Conservation (phyloP, 1,284 basidiomycete genomes). For the Golubevia pallescens region DNA sequence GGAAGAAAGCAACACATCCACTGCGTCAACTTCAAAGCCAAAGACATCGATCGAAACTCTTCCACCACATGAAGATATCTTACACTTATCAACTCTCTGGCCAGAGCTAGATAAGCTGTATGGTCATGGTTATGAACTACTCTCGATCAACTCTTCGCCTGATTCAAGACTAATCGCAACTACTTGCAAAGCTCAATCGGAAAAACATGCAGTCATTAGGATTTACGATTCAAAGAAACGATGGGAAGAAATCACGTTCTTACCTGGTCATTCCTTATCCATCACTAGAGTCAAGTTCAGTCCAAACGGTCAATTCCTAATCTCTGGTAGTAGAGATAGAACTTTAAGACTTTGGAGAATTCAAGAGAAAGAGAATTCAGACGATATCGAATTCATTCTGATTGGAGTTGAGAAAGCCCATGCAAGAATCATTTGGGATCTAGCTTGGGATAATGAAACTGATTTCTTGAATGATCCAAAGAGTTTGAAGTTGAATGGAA, state of each 20-base stretch:
- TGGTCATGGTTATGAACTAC: conserved; percentile 55
- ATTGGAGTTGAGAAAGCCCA: conserved; percentile 28
- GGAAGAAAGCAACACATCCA: neutral
- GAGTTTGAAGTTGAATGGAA: no score
- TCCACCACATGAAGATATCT: conserved; percentile 49
- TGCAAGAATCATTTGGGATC: conserved; percentile 54
- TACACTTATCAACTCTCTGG: conserved; percentile 51
- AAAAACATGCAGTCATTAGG: conserved; percentile 49
- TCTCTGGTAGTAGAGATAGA: conserved; percentile 48
- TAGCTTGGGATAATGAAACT: conserved; percentile 27
- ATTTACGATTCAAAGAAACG: conserved; percentile 37
- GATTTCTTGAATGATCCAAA: no score
- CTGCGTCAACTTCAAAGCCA: neutral
- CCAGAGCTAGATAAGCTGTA: conserved; percentile 61
- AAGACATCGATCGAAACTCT: no score
- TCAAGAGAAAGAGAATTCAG: neutral
- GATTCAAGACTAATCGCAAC: conserved; percentile 39
- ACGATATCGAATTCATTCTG: neutral
- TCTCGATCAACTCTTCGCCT: conserved; percentile 24
- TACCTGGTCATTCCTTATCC: conserved; percentile 49
- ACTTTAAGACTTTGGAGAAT: conserved; percentile 47
- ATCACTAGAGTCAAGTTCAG: conserved; percentile 50
- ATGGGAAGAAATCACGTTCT: conserved; percentile 36
- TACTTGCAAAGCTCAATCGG: conserved; percentile 46
- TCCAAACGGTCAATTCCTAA: conserved; percentile 27